Evolutionary conservation across 139 green algal genomes (phyloP).

Genomic region (Chlamydomonas asymmetrica): DNA sequence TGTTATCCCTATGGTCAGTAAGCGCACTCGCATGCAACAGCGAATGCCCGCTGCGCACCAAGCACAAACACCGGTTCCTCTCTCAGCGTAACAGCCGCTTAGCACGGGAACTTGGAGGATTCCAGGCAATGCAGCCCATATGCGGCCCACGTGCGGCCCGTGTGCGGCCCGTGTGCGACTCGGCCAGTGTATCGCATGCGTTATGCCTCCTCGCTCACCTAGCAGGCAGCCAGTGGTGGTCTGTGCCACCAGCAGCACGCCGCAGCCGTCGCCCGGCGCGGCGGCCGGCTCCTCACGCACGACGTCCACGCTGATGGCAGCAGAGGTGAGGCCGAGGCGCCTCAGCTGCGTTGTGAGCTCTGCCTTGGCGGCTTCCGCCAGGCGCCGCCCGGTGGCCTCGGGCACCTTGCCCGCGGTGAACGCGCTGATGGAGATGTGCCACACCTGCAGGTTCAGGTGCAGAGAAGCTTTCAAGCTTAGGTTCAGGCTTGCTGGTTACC

Average conservation of each 20-base stretch:
- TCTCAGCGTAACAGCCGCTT: too few species aligned
- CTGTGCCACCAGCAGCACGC: constrained; percentile 56
- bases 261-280: constrained; percentile 58
- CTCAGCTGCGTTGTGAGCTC: constrained; percentile 9
- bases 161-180: too few species aligned
- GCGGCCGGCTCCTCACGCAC: constrained; percentile 24
- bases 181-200: too few species aligned
- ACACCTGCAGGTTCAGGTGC: constrained; percentile 2
- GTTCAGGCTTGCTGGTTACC: too few species aligned
- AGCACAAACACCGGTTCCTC: too few species aligned
- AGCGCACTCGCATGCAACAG: too few species aligned
- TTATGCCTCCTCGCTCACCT: constrained; percentile 38
- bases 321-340: neutral
- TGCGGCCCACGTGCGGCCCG: too few species aligned
- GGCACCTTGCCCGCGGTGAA: constrained; percentile 54
- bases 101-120: too few species aligned
- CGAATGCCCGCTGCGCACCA: too few species aligned
- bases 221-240: constrained; percentile 58
- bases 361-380: constrained; percentile 44
- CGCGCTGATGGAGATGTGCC: constrained; percentile 30
- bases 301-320: constrained; percentile 6
- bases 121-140: too few species aligned
- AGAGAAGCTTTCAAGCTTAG: too few species aligned
- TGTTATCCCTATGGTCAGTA: too few species aligned
- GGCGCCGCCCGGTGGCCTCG: constrained; percentile 15